phyloP scores from a whole-genome alignment of 2,329 filamentous ascomycete genomes.

The Curvularia verruculosa region DNA sequence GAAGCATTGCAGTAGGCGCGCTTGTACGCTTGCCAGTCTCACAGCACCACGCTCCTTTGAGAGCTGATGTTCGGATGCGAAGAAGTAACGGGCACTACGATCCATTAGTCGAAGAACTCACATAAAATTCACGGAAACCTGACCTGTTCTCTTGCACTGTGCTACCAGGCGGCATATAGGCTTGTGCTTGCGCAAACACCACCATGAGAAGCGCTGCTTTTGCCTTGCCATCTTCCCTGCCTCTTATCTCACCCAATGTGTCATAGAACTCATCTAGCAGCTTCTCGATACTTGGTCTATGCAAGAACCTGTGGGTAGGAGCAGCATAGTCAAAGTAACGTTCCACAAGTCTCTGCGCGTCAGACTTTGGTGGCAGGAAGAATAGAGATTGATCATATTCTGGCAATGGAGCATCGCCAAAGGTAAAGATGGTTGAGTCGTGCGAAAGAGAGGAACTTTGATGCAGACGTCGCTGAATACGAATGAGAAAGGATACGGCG shows the following conservation, averaged over 20 bases:
- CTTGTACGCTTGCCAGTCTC: conserved; percentile 63
- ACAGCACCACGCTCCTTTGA: conserved; percentile 61
- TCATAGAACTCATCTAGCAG: conserved; percentile 57
- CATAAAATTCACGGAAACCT: background rate
- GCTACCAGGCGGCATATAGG: conserved; percentile 48
- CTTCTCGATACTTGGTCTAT: conserved; percentile 58
- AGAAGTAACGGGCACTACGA: conserved; percentile 51
- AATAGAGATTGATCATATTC: conserved; percentile 54
- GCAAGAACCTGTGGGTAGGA: conserved; percentile 65
- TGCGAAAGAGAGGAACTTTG: conserved; percentile 47
- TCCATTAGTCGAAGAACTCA: background rate
- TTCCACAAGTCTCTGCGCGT: conserved; percentile 53
- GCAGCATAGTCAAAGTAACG: conserved; percentile 67
- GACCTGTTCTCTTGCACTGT: conserved; percentile 37
- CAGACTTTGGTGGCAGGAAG: conserved; percentile 52
- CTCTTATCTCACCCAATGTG: conserved; percentile 50
- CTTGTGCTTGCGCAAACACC: conserved; percentile 60
- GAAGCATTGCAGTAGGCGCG: conserved; percentile 62
- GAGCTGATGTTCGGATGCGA: conserved; percentile 52
- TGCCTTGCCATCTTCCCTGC: conserved; percentile 50
- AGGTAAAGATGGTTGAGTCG: conserved; percentile 57
- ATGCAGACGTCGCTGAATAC: conserved; percentile 58
- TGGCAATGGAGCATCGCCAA: conserved; percentile 57
- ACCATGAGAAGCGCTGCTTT: conserved; percentile 58
- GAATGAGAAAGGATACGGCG: conserved; percentile 57